phyloP scores from a whole-genome alignment of 495 filamentous ascomycete species.

The Xylaria curta region DNA sequence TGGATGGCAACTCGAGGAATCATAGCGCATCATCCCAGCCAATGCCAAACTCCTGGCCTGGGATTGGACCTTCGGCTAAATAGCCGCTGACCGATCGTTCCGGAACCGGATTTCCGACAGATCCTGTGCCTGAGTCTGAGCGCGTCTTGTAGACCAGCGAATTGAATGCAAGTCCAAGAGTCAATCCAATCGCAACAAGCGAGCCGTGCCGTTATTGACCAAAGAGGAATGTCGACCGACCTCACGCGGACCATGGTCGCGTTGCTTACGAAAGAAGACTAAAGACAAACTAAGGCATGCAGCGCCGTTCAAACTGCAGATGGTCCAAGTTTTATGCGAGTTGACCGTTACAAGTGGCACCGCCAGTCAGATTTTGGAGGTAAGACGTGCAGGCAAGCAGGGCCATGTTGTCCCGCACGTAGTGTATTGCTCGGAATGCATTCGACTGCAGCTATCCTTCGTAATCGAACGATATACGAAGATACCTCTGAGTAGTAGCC shows the following conservation, averaged over 20 bases:
- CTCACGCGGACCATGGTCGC: constrained; percentile 4
- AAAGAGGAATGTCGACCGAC: constrained; percentile 16
- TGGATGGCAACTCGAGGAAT: constrained; percentile 8
- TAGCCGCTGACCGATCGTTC: constrained; percentile 29
- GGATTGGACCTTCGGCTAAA: constrained; percentile 24
- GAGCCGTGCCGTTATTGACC: background rate
- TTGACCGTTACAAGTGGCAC: constrained; percentile 18
- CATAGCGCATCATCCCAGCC: background rate
- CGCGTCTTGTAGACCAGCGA: constrained; percentile 12
- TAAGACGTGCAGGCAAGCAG: constrained; percentile 7
- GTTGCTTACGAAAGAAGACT: background rate
- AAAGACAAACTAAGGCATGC: constrained; percentile 5
- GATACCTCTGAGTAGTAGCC: background rate
- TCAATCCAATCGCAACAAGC: constrained; percentile 1
- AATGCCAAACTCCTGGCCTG: background rate
- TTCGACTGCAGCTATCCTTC: constrained; percentile 18
- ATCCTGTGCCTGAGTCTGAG: constrained; percentile 32
- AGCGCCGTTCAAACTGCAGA: background rate
- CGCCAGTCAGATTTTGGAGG: constrained; percentile 2
- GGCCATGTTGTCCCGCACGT: background rate
- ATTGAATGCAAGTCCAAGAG: background rate
- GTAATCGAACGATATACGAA: constrained; percentile 14
- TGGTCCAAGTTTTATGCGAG: constrained; percentile 16
- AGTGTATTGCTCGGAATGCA: background rate
- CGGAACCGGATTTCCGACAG: constrained; percentile 23